Conservation (phyloP, 2,329 filamentous ascomycete genomes). For the Curvularia lunata region DNA sequence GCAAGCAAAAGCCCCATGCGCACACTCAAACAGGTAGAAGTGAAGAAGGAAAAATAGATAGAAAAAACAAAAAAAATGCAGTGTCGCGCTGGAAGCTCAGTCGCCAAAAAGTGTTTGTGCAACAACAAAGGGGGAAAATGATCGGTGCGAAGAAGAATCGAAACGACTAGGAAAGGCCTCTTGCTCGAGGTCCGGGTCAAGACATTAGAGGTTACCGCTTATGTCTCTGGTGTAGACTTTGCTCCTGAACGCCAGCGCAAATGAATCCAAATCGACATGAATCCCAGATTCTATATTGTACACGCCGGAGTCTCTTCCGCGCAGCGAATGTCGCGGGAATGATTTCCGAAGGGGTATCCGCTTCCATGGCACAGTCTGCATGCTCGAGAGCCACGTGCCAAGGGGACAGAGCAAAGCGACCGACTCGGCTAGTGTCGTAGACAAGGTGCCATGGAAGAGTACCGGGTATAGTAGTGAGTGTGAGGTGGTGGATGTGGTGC, state of each 20-base stretch:
- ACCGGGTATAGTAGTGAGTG: slow-evolving; percentile 14
- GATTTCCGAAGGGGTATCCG: slow-evolving; percentile 18
- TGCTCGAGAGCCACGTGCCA: slow-evolving; percentile 22
- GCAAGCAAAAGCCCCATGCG: slow-evolving; percentile 21
- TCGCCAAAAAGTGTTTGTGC: background rate
- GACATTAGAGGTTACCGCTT: slow-evolving; percentile 45
- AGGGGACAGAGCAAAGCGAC: slow-evolving; percentile 10
- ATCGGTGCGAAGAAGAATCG: slow-evolving; percentile 26
- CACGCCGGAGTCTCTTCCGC: slow-evolving; percentile 34
- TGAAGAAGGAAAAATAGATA: slow-evolving; percentile 20
- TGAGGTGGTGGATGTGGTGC: background rate
- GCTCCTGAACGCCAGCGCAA: slow-evolving; percentile 46
- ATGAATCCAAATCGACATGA: slow-evolving; percentile 30
- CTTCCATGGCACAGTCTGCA: slow-evolving; percentile 22
- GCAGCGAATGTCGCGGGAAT: slow-evolving; percentile 28
- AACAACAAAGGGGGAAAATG: background rate
- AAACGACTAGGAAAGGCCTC: slow-evolving; percentile 36
- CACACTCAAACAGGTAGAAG: slow-evolving; percentile 25
- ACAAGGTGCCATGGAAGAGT: slow-evolving; percentile 14
- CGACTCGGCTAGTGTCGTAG: slow-evolving; percentile 23
- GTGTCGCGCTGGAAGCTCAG: background rate
- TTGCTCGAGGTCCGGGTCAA: slow-evolving; percentile 30
- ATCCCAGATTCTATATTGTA: slow-evolving; percentile 41
- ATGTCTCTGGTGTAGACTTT: slow-evolving; percentile 30
- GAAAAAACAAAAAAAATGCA: background rate